Conservation (phyloP, 108 stramenopile species). For the Conticribra weissflogii region DNA sequence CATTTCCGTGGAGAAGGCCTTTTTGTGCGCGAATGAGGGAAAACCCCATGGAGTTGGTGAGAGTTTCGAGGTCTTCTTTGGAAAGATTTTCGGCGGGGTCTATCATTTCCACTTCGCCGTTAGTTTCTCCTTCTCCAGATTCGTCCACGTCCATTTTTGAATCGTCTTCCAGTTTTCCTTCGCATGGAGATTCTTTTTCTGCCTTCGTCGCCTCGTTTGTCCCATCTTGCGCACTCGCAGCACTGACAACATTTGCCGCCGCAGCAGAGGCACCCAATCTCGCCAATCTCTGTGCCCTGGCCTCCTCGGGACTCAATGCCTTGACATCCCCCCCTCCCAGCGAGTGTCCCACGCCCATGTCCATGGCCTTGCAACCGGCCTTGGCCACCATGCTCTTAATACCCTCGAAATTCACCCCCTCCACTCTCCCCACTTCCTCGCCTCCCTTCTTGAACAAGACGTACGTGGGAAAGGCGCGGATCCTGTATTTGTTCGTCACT, state of each 20-base stretch:
- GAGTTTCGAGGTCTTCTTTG: slow-evolving; percentile 59
- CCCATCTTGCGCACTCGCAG: slow-evolving; percentile 2
- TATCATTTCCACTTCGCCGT: slow-evolving; percentile 25
- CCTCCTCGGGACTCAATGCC: slow-evolving; percentile 55
- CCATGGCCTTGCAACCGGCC: slow-evolving; percentile 25
- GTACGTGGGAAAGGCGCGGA: slow-evolving; percentile 86
- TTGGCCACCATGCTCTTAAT: slow-evolving; percentile 58
- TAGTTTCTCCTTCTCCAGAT: slow-evolving; percentile 1
- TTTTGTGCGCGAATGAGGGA: slow-evolving; percentile 87
- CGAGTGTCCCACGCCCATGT: slow-evolving; percentile 58
- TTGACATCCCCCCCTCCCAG: slow-evolving; percentile 64
- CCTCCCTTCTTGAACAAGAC: slow-evolving; percentile 43
- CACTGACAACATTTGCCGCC: slow-evolving; percentile 10
- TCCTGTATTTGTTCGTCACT: slow-evolving; percentile 59
- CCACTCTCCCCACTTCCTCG: slow-evolving; percentile 61
- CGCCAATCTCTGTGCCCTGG: slow-evolving; percentile 63
- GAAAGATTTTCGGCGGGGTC: slow-evolving; percentile 60
- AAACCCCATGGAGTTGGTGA: slow-evolving; percentile 90
- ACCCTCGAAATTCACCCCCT: slow-evolving; percentile 73
- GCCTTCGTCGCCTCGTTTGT: background rate
- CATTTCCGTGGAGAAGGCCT: slow-evolving; percentile 75
- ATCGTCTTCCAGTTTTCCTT: too few species aligned
- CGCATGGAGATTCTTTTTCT: too few species aligned
- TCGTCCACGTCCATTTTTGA: slow-evolving; percentile 26
- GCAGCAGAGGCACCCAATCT: slow-evolving; percentile 50